Evolutionary conservation across 2,329 filamentous ascomycete species (phyloP).

Genomic region (Ceratocystis ficicola): DNA sequence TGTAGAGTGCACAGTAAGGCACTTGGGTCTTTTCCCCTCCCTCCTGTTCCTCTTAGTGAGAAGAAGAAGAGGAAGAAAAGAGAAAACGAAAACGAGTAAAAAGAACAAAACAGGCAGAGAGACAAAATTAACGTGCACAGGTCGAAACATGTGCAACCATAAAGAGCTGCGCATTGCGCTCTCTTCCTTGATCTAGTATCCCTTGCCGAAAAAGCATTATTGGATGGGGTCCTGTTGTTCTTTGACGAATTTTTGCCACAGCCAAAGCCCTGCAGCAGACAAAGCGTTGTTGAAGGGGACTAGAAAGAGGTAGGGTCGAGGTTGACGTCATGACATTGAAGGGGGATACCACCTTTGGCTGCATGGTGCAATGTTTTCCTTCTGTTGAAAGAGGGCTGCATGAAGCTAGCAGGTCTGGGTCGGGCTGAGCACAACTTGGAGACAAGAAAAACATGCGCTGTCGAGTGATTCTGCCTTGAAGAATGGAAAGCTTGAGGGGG

Average conservation of each 20-base stretch:
- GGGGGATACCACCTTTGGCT: not conserved
- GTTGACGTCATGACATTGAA: not conserved
- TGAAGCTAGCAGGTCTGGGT: not conserved
- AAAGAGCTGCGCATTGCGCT: constrained; percentile 2
- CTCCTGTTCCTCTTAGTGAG: not conserved
- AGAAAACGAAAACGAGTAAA: not conserved
- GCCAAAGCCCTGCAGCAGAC: constrained; percentile 3
- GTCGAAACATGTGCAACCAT: constrained; percentile 3
- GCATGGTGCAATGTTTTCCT: not conserved
- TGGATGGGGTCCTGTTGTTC: not conserved
- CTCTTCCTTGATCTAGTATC: constrained; percentile 2
- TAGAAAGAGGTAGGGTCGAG: not conserved
- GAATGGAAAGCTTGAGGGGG: not conserved
- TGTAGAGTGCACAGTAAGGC: too few relatives aligned
- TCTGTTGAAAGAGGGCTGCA: not conserved
- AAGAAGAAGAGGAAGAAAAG: not conserved
- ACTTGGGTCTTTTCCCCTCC: not conserved
- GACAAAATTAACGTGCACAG: not conserved
- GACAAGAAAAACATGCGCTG: not conserved
- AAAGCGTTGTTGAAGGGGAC: not conserved
- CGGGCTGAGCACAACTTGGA: not conserved
- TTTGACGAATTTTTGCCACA: not conserved
- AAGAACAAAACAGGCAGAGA: not conserved
- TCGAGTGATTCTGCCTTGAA: not conserved
- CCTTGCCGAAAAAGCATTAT: not conserved